phyloP scores from a whole-genome alignment of 2,329 filamentous ascomycete species.

The Nannizzia gypsea region DNA sequence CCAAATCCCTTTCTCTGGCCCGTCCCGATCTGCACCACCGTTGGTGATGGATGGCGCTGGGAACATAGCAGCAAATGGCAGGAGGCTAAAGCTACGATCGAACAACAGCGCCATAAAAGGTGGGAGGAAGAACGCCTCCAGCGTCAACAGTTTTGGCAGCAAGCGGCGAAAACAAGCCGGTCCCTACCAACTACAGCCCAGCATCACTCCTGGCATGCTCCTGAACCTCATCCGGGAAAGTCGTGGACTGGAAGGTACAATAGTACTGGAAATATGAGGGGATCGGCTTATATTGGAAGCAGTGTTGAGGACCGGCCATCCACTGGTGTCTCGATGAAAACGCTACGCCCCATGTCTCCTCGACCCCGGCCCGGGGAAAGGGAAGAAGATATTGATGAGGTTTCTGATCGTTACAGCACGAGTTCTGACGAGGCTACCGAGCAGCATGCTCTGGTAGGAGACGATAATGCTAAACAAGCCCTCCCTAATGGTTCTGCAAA shows the following conservation, averaged over 20 bases:
- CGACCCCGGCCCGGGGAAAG: constrained; percentile 25
- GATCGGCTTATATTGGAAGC: neutral
- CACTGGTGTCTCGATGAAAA: constrained; percentile 35
- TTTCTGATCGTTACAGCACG: constrained; percentile 16
- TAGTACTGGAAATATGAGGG: neutral
- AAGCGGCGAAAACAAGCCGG: neutral
- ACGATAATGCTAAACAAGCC: neutral
- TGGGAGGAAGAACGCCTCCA: constrained; percentile 26
- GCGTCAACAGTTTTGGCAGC: constrained; percentile 17
- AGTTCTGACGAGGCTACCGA: constrained; percentile 12
- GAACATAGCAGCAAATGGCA: constrained; percentile 72
- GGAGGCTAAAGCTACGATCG: constrained; percentile 53
- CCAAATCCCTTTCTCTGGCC: constrained; percentile 60
- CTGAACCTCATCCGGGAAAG: neutral
- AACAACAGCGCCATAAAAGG: constrained; percentile 21
- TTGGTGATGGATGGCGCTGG: constrained; percentile 90
- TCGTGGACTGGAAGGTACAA: neutral
- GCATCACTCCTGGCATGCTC: neutral
- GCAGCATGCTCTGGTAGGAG: neutral
- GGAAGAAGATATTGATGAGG: constrained; percentile 21
- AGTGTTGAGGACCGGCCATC: constrained; percentile 20
- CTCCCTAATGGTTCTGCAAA: neutral
- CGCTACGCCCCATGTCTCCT: constrained; percentile 30
- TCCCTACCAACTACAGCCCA: neutral
- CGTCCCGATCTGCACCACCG: constrained; percentile 71